These are phyloP conservation scores for Cutaneotrichosporon dermatis DNA, from an alignment of 1,284 basidiomycete genomes.

Conservation along the genomic window DNA sequence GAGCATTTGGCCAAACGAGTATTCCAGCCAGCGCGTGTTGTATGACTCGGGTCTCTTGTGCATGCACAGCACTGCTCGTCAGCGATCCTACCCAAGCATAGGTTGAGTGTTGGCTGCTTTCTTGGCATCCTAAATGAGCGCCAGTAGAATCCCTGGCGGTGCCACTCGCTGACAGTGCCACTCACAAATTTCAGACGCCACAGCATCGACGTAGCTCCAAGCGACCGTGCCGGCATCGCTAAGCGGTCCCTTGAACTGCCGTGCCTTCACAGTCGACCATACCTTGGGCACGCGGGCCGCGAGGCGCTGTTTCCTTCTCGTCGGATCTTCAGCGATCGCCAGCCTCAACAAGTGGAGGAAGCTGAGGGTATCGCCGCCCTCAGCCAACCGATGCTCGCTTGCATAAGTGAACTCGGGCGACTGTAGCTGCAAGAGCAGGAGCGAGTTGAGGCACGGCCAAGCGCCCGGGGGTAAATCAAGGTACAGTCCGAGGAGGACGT, in stretches of 20 bases:
- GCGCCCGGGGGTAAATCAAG: not conserved
- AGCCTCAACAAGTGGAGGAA: not conserved
- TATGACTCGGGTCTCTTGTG: not conserved
- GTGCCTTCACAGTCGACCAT: not conserved
- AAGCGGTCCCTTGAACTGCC: not conserved
- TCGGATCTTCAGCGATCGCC: not conserved
- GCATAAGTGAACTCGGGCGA: not conserved
- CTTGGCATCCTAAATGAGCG: too few species aligned
- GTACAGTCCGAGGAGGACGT: not conserved
- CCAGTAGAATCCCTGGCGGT: too few species aligned
- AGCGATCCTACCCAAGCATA: not conserved
- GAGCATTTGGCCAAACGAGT: not conserved
- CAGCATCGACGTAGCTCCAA: not conserved
- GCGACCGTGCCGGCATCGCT: not conserved
- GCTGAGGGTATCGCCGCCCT: not conserved
- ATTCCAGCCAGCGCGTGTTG: not conserved
- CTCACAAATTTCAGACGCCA: not conserved
- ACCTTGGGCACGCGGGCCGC: not conserved
- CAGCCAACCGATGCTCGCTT: not conserved
- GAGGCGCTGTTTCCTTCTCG: not conserved
- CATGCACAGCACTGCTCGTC: slow-evolving; percentile 1
- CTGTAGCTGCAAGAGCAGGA: not conserved
- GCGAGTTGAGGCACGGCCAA: not conserved
- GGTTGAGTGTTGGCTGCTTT: too few species aligned
- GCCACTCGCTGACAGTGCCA: not conserved